Percentiles rank a stretch among this genome's conserved stretches.
phyloP scores from a whole-genome alignment of 23 red algal species.

The Chondrus crispus region DNA sequence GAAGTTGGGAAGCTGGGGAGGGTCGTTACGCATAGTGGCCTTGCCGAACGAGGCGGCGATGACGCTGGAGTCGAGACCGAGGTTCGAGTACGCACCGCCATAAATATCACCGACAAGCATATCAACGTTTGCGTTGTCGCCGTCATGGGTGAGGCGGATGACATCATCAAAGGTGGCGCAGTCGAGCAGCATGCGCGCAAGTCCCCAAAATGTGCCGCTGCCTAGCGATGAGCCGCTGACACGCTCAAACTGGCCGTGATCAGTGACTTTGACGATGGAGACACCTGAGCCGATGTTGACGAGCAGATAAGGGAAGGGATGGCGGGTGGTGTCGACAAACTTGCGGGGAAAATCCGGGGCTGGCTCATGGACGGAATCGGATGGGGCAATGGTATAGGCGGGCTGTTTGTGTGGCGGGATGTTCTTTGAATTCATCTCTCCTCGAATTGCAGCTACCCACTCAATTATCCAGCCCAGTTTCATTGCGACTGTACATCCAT shows the following conservation, averaged over 20 bases:
- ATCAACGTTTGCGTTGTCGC: conserved; percentile 91
- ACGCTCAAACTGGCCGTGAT: conserved; percentile 68
- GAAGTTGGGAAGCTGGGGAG: background rate
- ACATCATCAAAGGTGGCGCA: conserved; percentile 98
- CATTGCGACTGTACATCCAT: too few species aligned
- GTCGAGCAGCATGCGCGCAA: conserved; percentile 89
- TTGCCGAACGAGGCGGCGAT: conserved; percentile 98
- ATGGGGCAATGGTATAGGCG: too few species aligned
- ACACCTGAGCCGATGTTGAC: conserved; percentile 95
- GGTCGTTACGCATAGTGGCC: conserved; percentile 82
- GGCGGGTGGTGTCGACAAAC: conserved; percentile 57
- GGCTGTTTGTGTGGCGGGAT: background rate
- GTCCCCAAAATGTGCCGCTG: conserved; percentile 96
- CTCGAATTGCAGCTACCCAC: too few species aligned
- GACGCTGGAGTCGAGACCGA: conserved; percentile 80
- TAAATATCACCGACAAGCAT: conserved; percentile 99
- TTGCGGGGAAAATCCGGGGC: background rate
- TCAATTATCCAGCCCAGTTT: too few species aligned
- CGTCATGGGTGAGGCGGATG: conserved; percentile 80
- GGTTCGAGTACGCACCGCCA: conserved; percentile 73
- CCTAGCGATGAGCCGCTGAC: conserved; percentile 85
- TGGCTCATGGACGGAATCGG: background rate
- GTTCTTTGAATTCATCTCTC: too few species aligned
- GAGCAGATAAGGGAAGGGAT: conserved; percentile 95
- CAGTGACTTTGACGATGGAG: conserved; percentile 88